Conservation (phyloP, 495 filamentous ascomycete genomes). For the Staphylotrichum longicolle region DNA sequence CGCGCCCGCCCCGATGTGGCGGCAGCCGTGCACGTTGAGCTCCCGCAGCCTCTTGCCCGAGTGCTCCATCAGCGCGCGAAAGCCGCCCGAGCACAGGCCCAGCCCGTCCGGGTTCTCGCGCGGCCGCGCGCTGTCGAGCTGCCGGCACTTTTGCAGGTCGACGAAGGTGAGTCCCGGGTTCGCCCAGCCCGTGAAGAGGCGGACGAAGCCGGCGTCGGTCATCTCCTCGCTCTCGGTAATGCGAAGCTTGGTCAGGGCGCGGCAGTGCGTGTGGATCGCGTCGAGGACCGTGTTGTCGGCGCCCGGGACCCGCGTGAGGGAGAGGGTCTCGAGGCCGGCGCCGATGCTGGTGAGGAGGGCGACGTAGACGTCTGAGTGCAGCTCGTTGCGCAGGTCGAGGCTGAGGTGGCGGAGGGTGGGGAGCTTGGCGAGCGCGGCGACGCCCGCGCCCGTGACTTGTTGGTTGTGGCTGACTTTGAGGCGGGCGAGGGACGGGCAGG, state of each 20-base stretch:
- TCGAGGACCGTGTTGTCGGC: slow-evolving; percentile 62
- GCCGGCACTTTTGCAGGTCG: slow-evolving; percentile 71
- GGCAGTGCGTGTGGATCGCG: slow-evolving; percentile 65
- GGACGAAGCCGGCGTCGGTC: slow-evolving; percentile 66
- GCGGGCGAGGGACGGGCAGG: slow-evolving; percentile 62
- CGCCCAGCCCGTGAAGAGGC: slow-evolving; percentile 71
- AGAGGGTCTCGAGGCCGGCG: slow-evolving; percentile 63
- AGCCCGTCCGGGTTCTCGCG: slow-evolving; percentile 58
- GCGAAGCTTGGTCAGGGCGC: slow-evolving; percentile 67
- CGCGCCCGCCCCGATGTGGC: slow-evolving; percentile 65
- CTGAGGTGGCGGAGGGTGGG: slow-evolving; percentile 67
- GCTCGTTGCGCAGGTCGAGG: slow-evolving; percentile 57
- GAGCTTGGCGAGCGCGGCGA: slow-evolving; percentile 55
- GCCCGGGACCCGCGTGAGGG: slow-evolving; percentile 58
- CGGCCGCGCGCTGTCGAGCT: slow-evolving; percentile 60
- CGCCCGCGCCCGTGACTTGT: slow-evolving; percentile 44
- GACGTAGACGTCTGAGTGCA: slow-evolving; percentile 56
- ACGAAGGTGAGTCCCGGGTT: slow-evolving; percentile 66
- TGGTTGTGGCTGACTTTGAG: slow-evolving; percentile 68
- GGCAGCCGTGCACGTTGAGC: slow-evolving; percentile 73
- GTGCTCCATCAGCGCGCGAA: slow-evolving; percentile 79
- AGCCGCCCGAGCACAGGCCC: slow-evolving; percentile 70
- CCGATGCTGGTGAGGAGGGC: slow-evolving; percentile 61
- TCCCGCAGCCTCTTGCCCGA: slow-evolving; percentile 61
- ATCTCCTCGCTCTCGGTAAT: slow-evolving; percentile 70